phyloP scores from a whole-genome alignment of 371 early-diverging fungal genomes.

The Mortierella sp. region DNA sequence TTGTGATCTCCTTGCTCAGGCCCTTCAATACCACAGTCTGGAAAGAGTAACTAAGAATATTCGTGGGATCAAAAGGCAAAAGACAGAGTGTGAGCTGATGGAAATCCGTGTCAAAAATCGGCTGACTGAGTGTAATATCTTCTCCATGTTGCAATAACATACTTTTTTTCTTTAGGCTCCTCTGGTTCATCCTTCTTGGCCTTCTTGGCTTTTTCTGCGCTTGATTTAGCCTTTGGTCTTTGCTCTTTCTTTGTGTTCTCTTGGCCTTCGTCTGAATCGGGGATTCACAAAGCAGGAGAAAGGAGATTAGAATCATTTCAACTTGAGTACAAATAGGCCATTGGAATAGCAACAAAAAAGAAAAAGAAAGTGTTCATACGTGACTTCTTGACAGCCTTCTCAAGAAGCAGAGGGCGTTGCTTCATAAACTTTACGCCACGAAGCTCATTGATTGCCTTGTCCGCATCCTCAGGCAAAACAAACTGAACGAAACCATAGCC shows the following conservation, averaged over 20 bases:
- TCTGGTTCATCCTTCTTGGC: slow-evolving; percentile 17
- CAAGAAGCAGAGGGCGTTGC: slow-evolving; percentile 72
- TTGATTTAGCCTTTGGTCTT: slow-evolving; percentile 36
- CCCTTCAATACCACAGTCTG: slow-evolving; percentile 50
- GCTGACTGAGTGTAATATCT: neutral
- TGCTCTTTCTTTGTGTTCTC: slow-evolving; percentile 25
- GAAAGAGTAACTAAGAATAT: slow-evolving; percentile 30
- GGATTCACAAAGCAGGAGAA: neutral
- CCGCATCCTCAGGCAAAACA: slow-evolving; percentile 91
- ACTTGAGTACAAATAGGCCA: neutral
- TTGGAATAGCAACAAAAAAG: neutral
- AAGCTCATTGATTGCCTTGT: slow-evolving; percentile 77
- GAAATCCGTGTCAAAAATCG: neutral
- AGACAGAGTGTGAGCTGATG: slow-evolving; percentile 3
- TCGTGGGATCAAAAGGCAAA: slow-evolving; percentile 16
- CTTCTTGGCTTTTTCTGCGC: slow-evolving; percentile 18
- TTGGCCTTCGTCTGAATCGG: slow-evolving; percentile 22
- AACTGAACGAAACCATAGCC: slow-evolving; percentile 94
- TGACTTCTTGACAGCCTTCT: slow-evolving; percentile 77
- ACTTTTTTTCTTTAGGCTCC: slow-evolving; percentile 52
- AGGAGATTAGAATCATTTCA: neutral
- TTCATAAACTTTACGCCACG: slow-evolving; percentile 75
- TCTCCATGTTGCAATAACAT: neutral
- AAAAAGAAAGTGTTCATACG: slow-evolving; percentile 17
- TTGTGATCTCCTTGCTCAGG: slow-evolving; percentile 58